Conservation (phyloP, 2,329 filamentous ascomycete species). For the Fusarium penzigii region DNA sequence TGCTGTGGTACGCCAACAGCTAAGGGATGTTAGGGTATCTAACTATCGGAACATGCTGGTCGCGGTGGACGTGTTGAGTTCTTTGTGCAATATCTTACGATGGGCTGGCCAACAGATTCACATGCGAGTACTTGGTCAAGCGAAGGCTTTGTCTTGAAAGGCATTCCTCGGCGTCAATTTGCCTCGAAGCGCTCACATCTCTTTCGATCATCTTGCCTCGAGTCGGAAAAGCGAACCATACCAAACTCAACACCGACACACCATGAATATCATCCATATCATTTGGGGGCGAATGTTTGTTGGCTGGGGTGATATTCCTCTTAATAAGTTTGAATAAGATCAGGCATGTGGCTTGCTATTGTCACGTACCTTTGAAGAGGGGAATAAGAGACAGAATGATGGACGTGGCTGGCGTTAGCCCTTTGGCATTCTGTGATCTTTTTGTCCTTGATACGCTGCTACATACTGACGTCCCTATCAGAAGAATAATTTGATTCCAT, state of each 20-base stretch:
- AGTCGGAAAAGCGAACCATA: too few relatives aligned
- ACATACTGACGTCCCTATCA: too few relatives aligned
- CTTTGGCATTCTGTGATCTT: too few relatives aligned
- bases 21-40: slow-evolving; percentile 4
- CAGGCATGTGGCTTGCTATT: slow-evolving; percentile 8
- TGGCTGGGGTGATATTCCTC: slow-evolving; percentile 7
- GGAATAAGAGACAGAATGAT: background rate
- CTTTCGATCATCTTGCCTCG: too few relatives aligned
- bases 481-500: background rate
- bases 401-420: background rate
- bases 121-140: slow-evolving; percentile 4
- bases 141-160: background rate
- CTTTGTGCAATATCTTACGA: slow-evolving; percentile 21
- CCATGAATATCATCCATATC: background rate
- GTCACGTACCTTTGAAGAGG: slow-evolving; percentile 7
- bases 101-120: background rate
- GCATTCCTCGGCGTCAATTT: too few relatives aligned
- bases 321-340: slow-evolving; percentile 9
- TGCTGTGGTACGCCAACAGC: too few relatives aligned
- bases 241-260: background rate
- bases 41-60: slow-evolving; percentile 1
- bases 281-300: slow-evolving; percentile 7
- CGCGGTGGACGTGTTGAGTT: slow-evolving; percentile 13
- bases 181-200: too few relatives aligned
- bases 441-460: too few relatives aligned